phyloP scores from a whole-genome alignment of 1,284 basidiomycete genomes.

The Gomphus bonarii region DNA sequence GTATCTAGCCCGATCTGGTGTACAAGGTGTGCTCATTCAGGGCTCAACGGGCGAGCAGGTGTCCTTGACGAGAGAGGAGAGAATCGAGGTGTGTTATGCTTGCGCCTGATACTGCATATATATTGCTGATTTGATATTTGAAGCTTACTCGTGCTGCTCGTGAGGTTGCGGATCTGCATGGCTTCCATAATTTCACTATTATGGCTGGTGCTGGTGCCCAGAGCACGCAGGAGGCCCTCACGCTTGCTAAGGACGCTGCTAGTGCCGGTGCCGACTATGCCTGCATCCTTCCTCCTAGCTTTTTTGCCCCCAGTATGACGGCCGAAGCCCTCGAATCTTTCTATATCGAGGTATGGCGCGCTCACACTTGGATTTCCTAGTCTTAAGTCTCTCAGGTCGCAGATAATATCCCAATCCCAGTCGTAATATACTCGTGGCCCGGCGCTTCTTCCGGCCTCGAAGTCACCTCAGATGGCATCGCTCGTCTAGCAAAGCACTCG shows the following conservation, averaged over 20 bases:
- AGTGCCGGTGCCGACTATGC: slow-evolving; percentile 75
- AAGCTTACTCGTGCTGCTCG: slow-evolving; percentile 9
- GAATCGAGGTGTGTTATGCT: slow-evolving; percentile 13
- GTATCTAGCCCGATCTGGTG: slow-evolving; percentile 17
- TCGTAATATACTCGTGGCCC: slow-evolving; percentile 87
- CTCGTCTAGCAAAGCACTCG: slow-evolving; percentile 41
- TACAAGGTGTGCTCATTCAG: slow-evolving; percentile 22
- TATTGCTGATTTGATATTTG: background rate
- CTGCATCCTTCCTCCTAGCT: slow-evolving; percentile 80
- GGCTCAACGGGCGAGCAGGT: slow-evolving; percentile 26
- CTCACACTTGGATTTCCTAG: background rate
- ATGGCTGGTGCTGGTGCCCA: slow-evolving; percentile 78
- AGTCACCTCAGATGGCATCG: slow-evolving; percentile 2
- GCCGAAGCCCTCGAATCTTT: slow-evolving; percentile 67
- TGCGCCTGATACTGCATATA: background rate
- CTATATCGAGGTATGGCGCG: slow-evolving; percentile 31
- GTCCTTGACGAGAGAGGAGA: slow-evolving; percentile 20
- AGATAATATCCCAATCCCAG: slow-evolving; percentile 73
- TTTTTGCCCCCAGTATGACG: slow-evolving; percentile 72
- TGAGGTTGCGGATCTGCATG: slow-evolving; percentile 6
- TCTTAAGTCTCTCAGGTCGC: slow-evolving; percentile 41
- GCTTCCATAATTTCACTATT: slow-evolving; percentile 41
- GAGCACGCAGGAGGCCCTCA: slow-evolving; percentile 73
- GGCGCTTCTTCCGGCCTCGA: slow-evolving; percentile 12
- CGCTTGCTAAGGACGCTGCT: slow-evolving; percentile 68